Evolutionary conservation across 441 rosid genomes (phyloP).

Genomic region (Aquilaria agallochum): DNA sequence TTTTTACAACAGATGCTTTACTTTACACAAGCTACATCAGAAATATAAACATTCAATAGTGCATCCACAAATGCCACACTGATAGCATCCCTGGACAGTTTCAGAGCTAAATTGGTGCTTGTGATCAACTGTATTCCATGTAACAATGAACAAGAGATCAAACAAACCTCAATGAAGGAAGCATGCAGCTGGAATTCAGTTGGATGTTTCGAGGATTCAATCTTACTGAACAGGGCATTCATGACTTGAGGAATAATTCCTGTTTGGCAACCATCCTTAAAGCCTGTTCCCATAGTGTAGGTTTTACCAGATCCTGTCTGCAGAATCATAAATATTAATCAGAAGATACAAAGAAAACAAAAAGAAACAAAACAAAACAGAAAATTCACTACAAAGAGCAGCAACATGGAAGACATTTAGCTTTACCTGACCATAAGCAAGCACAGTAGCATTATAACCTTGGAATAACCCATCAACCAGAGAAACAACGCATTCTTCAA

Average conservation of each 20-base stretch:
- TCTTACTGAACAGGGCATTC: conserved; percentile 79
- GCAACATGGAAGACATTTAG: conserved; percentile 7
- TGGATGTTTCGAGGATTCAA: conserved; percentile 67
- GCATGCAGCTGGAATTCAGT: conserved; percentile 84
- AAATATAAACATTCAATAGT: neutral
- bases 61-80: neutral
- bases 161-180: conserved; percentile 93
- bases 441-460: conserved; percentile 97
- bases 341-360: neutral
- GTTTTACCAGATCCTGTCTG: conserved; percentile 99
- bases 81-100: conserved; percentile 3
- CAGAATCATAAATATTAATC: conserved; percentile 22
- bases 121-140: neutral
- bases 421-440: conserved; percentile 97
- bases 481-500: conserved; percentile 78
- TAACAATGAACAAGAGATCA: conserved; percentile 3
- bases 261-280: conserved; percentile 68
- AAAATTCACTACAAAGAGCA: conserved; percentile 6
- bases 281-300: conserved; percentile 97
- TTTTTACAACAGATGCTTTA: neutral
- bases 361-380: neutral
- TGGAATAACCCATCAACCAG: conserved; percentile 97
- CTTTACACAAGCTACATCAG: neutral
- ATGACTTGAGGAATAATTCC: conserved; percentile 90
- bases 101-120: neutral